Evolutionary conservation across 148 eudicot species (phyloP).

Genomic region (Rheum nobile): DNA sequence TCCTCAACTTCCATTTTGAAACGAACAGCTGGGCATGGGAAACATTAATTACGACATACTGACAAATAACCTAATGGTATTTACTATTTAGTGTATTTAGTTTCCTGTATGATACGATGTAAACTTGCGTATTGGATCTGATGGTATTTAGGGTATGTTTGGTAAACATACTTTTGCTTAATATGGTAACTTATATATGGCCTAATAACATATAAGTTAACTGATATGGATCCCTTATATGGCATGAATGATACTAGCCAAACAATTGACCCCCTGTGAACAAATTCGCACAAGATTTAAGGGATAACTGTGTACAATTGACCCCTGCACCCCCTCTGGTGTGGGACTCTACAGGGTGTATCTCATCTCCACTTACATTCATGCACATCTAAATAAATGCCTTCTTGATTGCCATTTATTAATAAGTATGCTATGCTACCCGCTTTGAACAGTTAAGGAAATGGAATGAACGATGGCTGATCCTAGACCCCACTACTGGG

Average conservation of each 20-base stretch:
- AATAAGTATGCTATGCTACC: neutral
- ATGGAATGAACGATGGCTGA: constrained; percentile 98
- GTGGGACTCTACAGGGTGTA: neutral
- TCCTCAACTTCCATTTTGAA: neutral
- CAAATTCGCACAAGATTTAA: neutral
- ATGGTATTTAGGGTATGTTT: neutral
- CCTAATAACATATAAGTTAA: no score
- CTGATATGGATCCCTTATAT: neutral
- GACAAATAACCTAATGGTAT: neutral
- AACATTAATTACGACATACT: neutral
- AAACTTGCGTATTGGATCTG: neutral
- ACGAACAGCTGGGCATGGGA: neutral
- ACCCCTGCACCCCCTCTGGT: neutral
- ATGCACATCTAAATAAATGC: neutral
- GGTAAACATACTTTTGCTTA: no score
- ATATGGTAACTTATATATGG: no score
- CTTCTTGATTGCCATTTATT: neutral
- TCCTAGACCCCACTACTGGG: constrained; percentile 94
- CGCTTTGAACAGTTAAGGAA: constrained; percentile 54
- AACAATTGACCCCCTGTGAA: neutral
- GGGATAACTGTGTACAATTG: neutral
- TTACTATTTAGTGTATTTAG: no score
- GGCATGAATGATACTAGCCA: neutral
- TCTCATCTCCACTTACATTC: neutral
- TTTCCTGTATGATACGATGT: neutral